These are phyloP conservation scores for Karstenula rhodostoma DNA, from an alignment of 2,329 filamentous ascomycete genomes.

Conservation along the genomic window DNA sequence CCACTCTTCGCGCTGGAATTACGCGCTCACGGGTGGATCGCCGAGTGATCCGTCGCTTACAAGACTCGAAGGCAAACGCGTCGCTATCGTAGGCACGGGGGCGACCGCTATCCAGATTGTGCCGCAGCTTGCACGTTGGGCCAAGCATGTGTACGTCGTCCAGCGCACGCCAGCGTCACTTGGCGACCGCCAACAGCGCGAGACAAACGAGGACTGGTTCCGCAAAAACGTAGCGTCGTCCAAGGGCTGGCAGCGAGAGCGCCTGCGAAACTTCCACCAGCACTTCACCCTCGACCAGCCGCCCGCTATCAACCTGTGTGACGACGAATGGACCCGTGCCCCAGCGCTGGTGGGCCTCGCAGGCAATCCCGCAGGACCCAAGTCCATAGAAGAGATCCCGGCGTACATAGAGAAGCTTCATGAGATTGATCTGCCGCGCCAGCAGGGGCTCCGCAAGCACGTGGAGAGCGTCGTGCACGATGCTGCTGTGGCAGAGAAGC, in stretches of 20 bases:
- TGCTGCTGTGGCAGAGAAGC: conserved; percentile 57
- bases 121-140: conserved; percentile 54
- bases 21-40: conserved; percentile 32
- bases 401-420: conserved; percentile 42
- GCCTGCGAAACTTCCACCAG: conserved; percentile 56
- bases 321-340: conserved; percentile 57
- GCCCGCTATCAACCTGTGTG: conserved; percentile 50
- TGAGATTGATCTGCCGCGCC: conserved; percentile 13
- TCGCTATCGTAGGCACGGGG: conserved; percentile 47
- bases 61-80: conserved; percentile 47
- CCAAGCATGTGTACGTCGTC: conserved; percentile 63
- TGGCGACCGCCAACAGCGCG: conserved; percentile 40
- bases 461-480: conserved; percentile 64
- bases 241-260: conserved; percentile 59
- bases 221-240: conserved; percentile 38
- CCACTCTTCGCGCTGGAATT: conserved; percentile 40
- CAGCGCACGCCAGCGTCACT: conserved; percentile 63
- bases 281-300: conserved; percentile 41
- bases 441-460: conserved; percentile 56
- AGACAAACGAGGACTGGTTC: conserved; percentile 41
- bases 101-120: conserved; percentile 46
- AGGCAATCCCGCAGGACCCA: conserved; percentile 6
- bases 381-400: conserved; percentile 20
- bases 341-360: conserved; percentile 10
- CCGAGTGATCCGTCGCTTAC: conserved; percentile 31